phyloP scores from a whole-genome alignment of 192 early-diverging fungal species.

The Entomortierella beljakovae region DNA sequence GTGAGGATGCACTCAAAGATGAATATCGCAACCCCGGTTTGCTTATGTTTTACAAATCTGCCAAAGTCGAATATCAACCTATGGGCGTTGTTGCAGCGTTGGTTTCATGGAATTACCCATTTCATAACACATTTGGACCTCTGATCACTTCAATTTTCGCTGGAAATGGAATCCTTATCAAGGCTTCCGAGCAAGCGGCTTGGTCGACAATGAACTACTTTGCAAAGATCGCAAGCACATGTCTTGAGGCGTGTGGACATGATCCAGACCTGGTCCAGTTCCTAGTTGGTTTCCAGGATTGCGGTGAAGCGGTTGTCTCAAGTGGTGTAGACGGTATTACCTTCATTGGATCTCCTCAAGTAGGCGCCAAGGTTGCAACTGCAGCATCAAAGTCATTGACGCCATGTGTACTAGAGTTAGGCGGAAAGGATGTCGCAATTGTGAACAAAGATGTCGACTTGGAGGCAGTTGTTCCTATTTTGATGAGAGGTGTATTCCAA shows the following conservation, averaged over 20 bases:
- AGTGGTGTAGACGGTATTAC: constrained; percentile 80
- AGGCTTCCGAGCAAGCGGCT: constrained; percentile 86
- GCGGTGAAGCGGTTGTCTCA: constrained; percentile 80
- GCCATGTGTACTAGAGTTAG: constrained; percentile 90
- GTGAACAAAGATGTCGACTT: constrained; percentile 81
- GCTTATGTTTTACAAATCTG: constrained; percentile 81
- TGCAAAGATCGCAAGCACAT: constrained; percentile 70
- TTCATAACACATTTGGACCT: constrained; percentile 83
- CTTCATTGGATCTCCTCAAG: constrained; percentile 88
- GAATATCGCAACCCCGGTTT: constrained; percentile 75
- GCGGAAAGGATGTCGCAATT: constrained; percentile 91
- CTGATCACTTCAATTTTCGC: constrained; percentile 85
- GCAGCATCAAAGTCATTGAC: constrained; percentile 79
- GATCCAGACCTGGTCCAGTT: constrained; percentile 83
- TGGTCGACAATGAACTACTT: constrained; percentile 80
- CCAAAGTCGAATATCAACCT: constrained; percentile 83
- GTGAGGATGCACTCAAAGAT: constrained; percentile 74
- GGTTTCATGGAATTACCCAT: constrained; percentile 92
- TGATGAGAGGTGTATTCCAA: constrained; percentile 89
- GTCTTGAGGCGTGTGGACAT: constrained; percentile 78
- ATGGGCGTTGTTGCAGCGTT: constrained; percentile 85
- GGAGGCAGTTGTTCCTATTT: constrained; percentile 71
- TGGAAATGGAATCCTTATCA: constrained; percentile 89
- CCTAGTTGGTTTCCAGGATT: constrained; percentile 82
- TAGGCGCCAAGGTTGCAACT: constrained; percentile 82